phyloP scores from a whole-genome alignment of 164 flowering plant species.

The Magnolia changhungtana region DNA sequence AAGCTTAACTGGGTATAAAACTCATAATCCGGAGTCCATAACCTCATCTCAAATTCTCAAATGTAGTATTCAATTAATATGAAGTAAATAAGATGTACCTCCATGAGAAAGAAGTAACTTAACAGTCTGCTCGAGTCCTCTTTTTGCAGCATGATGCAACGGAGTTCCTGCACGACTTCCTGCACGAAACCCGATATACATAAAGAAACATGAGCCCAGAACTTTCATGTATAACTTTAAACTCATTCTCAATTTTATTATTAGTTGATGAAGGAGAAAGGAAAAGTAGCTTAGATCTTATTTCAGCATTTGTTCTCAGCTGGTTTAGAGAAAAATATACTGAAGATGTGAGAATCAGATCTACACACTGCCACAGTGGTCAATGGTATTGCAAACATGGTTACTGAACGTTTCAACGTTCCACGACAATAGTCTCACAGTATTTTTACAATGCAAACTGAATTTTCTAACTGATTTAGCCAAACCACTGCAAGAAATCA shows the following conservation, averaged over 20 bases:
- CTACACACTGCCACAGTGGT: not conserved
- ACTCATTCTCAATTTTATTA: not conserved
- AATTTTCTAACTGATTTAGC: not conserved
- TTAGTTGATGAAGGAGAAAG: not conserved
- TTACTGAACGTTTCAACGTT: not conserved
- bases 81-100: conserved; percentile 40
- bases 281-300: not conserved
- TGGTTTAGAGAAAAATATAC: not conserved
- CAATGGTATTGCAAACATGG: not conserved
- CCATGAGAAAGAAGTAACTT: conserved; percentile 78
- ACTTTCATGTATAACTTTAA: not conserved
- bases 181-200: conserved; percentile 41
- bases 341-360: not conserved
- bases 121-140: conserved; percentile 68
- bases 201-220: not conserved
- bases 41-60: not conserved
- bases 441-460: not conserved
- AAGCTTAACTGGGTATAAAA: not conserved
- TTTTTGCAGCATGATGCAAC: conserved; percentile 92
- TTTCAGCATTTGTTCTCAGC: not conserved
- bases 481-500: not conserved
- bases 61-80: not conserved
- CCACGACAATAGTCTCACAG: no score
- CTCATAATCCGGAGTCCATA: not conserved
- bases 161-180: conserved; percentile 71